phyloP scores from a whole-genome alignment of 371 early-diverging fungal species.

The Mucor plumbeus region DNA sequence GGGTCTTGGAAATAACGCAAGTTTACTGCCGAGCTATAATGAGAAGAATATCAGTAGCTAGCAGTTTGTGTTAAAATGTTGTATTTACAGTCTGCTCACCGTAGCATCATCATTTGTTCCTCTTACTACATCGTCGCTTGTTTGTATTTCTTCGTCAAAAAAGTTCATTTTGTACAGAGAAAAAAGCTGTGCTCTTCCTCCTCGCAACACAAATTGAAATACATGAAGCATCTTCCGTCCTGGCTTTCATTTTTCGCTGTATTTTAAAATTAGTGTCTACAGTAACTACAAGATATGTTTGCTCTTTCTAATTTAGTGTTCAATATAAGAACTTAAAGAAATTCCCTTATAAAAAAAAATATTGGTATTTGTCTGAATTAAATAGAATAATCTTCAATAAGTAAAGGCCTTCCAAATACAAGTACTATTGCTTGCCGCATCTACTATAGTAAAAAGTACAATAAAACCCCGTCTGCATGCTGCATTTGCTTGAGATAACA shows the following conservation, averaged over 20 bases:
- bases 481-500: too few species aligned
- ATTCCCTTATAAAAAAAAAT: too few species aligned
- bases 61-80: neutral
- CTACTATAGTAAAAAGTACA: too few species aligned
- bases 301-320: too few species aligned
- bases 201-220: neutral
- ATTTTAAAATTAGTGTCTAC: neutral
- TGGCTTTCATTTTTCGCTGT: neutral
- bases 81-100: conserved; percentile 69
- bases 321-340: too few species aligned
- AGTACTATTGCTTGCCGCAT: too few species aligned
- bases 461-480: too few species aligned
- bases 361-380: too few species aligned
- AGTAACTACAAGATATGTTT: neutral
- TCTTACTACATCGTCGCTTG: conserved; percentile 70
- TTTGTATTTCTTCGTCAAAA: conserved; percentile 7
- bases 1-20: conserved; percentile 84
- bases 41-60: neutral
- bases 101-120: conserved; percentile 92
- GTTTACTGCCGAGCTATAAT: conserved; percentile 78
- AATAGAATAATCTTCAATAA: too few species aligned
- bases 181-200: neutral
- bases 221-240: neutral
- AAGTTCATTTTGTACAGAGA: neutral
- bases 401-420: too few species aligned